Base-by-base conservation (phyloP, 169 alveolate genomes). In the Plasmodium gaboni region DNA sequence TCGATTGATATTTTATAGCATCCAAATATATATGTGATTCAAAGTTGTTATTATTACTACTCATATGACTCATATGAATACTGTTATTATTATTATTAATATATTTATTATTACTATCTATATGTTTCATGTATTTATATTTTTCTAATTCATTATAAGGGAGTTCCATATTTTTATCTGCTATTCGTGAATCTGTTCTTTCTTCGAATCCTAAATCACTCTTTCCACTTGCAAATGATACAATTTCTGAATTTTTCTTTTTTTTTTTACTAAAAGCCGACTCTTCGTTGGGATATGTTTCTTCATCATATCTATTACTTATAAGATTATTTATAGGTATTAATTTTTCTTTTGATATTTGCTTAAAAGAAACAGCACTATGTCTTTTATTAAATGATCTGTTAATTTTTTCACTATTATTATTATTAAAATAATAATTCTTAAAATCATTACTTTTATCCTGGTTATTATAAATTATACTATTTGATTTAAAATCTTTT, bases 281-380 rank as follows among this genome's bases (percentile, higher is more conserved):
- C 46, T 38, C 10, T 69, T 78, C 53, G 46, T 46, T 44, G 50
- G 24, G 50, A 24, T 48, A 64, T n/a, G 48, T 65, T 19, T 28
- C 46, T n/a, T 3, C 71, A 19, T 22, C 44, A 42, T 48, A 60
- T 50, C 26, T 38, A 67, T 32, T 53, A 28, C 53, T 28, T 46
- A 28, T 13, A 24, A 26, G n/a, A 44, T 76, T 78, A 70, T 46
- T 78, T 50, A 64, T 17, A 15, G 76, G 12, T 9, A 51, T 12
- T 50, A 51, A n/a, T 57, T 78, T 78, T 46, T 83, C 86, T 46
- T 83, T 83, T 10, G 92, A 86, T 3, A 86, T 86, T 71, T 72
- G 92, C 24, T 86, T 86, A 72, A 86, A 86, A 5, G 92, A 86
- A 60, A 86, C 92, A 53, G 69, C 72, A 38, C 91, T 83, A 57